Evolutionary conservation across 208 protist genomes (phyloP).

Genomic region (Leishmania amazonensis): DNA sequence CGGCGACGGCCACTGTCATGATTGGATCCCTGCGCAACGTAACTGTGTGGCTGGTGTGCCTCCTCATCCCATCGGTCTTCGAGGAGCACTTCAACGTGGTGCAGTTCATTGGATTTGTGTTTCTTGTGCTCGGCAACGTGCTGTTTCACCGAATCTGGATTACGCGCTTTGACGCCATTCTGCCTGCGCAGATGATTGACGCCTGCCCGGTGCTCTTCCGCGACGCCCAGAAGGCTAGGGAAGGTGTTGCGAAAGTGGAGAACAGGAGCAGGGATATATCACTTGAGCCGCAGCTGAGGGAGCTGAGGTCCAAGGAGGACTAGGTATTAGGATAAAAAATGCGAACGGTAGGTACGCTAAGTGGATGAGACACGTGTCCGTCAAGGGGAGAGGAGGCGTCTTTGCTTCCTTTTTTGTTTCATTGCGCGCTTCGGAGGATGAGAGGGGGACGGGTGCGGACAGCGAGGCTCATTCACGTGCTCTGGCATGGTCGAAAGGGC

Average conservation of each 20-base stretch:
- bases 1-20: conserved; percentile 69
- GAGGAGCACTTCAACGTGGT: conserved; percentile 65
- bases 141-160: conserved; percentile 67
- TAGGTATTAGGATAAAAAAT: conserved; percentile 1
- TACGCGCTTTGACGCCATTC: conserved; percentile 41
- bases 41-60: conserved; percentile 65
- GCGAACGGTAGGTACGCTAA: neutral
- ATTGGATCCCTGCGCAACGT: conserved; percentile 74
- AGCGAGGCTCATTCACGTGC: neutral
- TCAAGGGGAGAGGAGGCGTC: neutral
- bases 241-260: neutral
- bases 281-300: neutral
- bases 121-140: conserved; percentile 65
- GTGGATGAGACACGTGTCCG: neutral
- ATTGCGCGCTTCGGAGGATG: neutral
- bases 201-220: conserved; percentile 39
- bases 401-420: neutral
- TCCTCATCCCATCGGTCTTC: conserved; percentile 63
- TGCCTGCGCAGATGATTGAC: conserved; percentile 40
- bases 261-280: neutral
- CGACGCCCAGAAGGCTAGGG: conserved; percentile 8
- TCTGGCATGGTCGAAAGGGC: neutral
- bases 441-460: neutral
- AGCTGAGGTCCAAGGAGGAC: neutral
- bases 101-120: conserved; percentile 68